Conservation (phyloP, 345 rosid genomes). For the Eucalyptus brandiana region DNA sequence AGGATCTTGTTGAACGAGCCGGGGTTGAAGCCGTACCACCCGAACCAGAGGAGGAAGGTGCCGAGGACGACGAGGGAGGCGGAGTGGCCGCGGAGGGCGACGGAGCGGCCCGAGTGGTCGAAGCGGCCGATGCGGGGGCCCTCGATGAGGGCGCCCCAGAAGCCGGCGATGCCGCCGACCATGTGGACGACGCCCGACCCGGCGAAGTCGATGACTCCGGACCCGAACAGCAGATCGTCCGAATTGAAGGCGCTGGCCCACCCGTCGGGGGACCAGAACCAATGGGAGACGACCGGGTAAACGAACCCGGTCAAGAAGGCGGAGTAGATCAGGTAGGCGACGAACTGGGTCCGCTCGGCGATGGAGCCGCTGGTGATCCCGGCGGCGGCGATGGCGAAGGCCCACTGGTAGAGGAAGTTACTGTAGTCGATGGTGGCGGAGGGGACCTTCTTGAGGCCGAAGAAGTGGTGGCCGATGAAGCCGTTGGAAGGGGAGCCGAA, state of each 20-base stretch:
- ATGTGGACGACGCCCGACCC: slow-evolving; percentile 42
- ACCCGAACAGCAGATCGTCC: slow-evolving; percentile 36
- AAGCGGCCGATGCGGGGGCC: slow-evolving; percentile 31
- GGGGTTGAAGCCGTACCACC: slow-evolving; percentile 37
- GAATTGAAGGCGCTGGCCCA: slow-evolving; percentile 61
- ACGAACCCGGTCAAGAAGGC: slow-evolving; percentile 82
- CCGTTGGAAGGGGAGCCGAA: slow-evolving; percentile 69
- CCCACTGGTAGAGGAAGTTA: slow-evolving; percentile 88
- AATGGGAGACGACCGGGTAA: slow-evolving; percentile 83
- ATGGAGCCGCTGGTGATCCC: slow-evolving; percentile 93
- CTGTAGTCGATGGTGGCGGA: slow-evolving; percentile 27
- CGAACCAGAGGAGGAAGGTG: slow-evolving; percentile 26
- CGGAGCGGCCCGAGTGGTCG: slow-evolving; percentile 12
- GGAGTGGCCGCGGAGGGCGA: slow-evolving; percentile 20
- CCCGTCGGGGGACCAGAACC: slow-evolving; percentile 87
- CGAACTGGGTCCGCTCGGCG: slow-evolving; percentile 88
- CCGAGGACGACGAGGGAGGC: slow-evolving; percentile 30
- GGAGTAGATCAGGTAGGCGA: slow-evolving; percentile 74
- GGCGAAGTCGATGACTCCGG: slow-evolving; percentile 59
- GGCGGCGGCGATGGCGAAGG: slow-evolving; percentile 92
- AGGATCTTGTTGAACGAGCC: slow-evolving; percentile 19
- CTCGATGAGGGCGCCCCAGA: slow-evolving; percentile 37
- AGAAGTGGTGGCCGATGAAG: slow-evolving; percentile 71
- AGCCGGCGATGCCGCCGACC: slow-evolving; percentile 38
- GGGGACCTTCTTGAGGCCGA: slow-evolving; percentile 40